Evolutionary conservation across 1,139 yeast genomes (phyloP), one percentile per base, ranked within the genome.

Genomic region (Sugiyamaella neomexicana): DNA sequence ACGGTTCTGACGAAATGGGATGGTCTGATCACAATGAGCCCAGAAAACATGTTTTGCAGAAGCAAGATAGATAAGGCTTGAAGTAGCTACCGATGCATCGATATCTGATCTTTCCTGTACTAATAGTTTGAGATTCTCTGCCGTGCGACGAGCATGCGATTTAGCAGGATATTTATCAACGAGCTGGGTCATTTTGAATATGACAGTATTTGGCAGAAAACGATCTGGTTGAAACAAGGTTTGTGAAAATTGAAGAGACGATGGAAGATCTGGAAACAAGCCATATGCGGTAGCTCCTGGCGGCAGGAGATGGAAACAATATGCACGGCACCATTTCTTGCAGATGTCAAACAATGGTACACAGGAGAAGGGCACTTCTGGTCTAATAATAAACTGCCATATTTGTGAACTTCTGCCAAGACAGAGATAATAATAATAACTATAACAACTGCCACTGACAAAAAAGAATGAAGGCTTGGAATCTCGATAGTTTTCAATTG

Each of bases 1-100:
- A 56, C 98, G 78, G 70, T 89, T 86, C 71, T 93, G 99, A 73
- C 97, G 83, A 64, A 91, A 79, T 12, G 89, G 86, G 60, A 82
- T 81, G 3, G 82, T 75, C 63, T 85, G 90, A 71, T 93, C 99
- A 65, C 90, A 82, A 72, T 89, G 87, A 46, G 89, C 86, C 69
- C 85, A 83, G 49, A 78, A 71, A 61, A 80, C 84, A 36, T 78
- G 69, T 52, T 74, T 74, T 52, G 87, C 85, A 2, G 96, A 95
- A 25, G 89, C 82, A 38, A 91, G 72, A 63, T 85, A 85, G 58
- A 86, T 71, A 2, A 65, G 51, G 31, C 68, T 61, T 2, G 57
- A 39, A 29, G 53, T 37, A 38, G 44, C 52, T 13, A 58, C 53
- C 5, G 54, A 48, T 36, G 65, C 59, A 23, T 66, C 61, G 5